Evolutionary conservation across 225 moss, liverwort and hornwort species (phyloP), one percentile per base, ranked within the genome.

Genomic region (Pseudoscleropodium purum): DNA sequence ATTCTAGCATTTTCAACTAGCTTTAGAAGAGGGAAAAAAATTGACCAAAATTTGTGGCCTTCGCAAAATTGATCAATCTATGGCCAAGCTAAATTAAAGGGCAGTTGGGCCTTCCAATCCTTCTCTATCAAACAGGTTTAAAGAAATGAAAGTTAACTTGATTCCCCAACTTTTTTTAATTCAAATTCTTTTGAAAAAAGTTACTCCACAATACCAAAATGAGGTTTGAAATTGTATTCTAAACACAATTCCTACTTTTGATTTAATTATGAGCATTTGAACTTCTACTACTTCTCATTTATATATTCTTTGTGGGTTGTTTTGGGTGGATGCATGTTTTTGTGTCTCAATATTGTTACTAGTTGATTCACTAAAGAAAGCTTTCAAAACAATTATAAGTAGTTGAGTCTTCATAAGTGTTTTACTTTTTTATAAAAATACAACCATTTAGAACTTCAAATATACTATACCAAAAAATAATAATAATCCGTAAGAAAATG

Each of bases 121-220:
- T 17, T 66, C 2, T 19, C 1, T 18, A 7, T 34, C 5, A 18
- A 66, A 66, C 0, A 2, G 18, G 0, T 66, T 30, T 70, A 4
- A 13, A 4, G 4, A 70, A 2, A 39, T 25, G 6, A 25, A 69
- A 39, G 1, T 70, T 41, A 72, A 5, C 7, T 41, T 34, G 18
- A 34, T 34, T 66, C 18, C 5, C 4, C 5, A 19, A 34, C 9
- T 34, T 63, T 66, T 33, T 0, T 18, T 18, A 18, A 5, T 41
- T 69, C 20, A n/a, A n/a, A 69, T 0, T 37, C 4, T 68, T 37
- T 70, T 6, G 1, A 2, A 41, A 24, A 25, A 70, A 4, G 0
- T 14, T 8, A 39, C 4, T 41, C n/a, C 13, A 14, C 3, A 4
- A 14, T 39, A 7, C 15, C 13, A 14, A 39, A 25, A 39, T 70